phyloP scores from a whole-genome alignment of 805 yeast genomes.

The Schizosaccharomyces cryophilus region DNA sequence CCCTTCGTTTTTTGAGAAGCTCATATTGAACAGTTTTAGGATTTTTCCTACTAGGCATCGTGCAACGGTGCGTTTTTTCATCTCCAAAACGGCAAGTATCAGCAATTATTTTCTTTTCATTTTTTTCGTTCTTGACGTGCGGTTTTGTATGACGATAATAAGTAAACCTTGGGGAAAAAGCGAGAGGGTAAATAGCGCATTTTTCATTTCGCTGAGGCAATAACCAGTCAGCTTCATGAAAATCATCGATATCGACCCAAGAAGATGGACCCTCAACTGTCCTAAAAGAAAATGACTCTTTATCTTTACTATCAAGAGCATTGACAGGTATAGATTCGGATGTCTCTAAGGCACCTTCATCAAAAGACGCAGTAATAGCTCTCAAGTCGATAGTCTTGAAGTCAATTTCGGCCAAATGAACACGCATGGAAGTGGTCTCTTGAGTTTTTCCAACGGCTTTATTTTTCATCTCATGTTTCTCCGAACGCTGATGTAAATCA shows the following conservation, averaged over 20 bases:
- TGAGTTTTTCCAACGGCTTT: slow-evolving; percentile 5
- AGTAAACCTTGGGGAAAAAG: slow-evolving; percentile 43
- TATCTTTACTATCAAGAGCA: neutral
- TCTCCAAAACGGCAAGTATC: slow-evolving; percentile 25
- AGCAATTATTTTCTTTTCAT: slow-evolving; percentile 9
- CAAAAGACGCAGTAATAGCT: slow-evolving; percentile 36
- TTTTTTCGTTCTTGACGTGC: slow-evolving; percentile 13
- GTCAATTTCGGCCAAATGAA: slow-evolving; percentile 47
- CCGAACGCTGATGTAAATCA: slow-evolving; percentile 40
- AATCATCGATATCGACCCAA: slow-evolving; percentile 65
- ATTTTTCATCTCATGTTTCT: slow-evolving; percentile 8
- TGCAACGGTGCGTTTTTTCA: slow-evolving; percentile 38
- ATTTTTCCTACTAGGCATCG: slow-evolving; percentile 13
- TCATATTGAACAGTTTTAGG: slow-evolving; percentile 12
- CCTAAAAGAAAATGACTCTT: slow-evolving; percentile 8
- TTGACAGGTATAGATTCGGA: slow-evolving; percentile 6
- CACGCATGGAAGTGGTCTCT: slow-evolving; percentile 25
- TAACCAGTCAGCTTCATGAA: slow-evolving; percentile 29
- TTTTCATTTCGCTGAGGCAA: slow-evolving; percentile 17
- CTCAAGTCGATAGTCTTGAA: slow-evolving; percentile 45
- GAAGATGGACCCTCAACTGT: slow-evolving; percentile 15
- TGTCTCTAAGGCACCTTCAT: slow-evolving; percentile 27
- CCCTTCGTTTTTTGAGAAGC: slow-evolving; percentile 11
- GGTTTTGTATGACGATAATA: slow-evolving; percentile 38
- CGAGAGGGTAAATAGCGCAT: slow-evolving; percentile 28